phyloP scores from a whole-genome alignment of 225 moss, liverwort and hornwort genomes.

The Sphagnum contortum region DNA sequence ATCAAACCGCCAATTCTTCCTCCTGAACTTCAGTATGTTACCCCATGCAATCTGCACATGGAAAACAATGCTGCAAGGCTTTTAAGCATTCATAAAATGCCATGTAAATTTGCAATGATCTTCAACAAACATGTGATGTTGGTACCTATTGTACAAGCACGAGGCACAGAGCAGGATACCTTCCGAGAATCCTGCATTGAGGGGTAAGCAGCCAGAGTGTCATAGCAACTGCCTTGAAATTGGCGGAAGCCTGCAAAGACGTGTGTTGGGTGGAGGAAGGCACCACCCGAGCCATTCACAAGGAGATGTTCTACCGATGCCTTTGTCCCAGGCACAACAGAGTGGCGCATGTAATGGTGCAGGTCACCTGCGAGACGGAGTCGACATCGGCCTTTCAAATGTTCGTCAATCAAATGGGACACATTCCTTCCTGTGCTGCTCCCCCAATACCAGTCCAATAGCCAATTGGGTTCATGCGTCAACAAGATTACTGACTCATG shows the following conservation, averaged over 20 bases:
- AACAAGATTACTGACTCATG: slow-evolving; percentile 44
- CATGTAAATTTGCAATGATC: too few relatives aligned
- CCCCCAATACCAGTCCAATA: slow-evolving; percentile 57
- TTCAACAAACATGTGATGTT: too few relatives aligned
- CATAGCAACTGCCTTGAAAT: slow-evolving; percentile 28
- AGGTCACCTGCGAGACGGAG: slow-evolving; percentile 47
- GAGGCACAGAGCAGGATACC: slow-evolving; percentile 14
- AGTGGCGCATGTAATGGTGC: slow-evolving; percentile 54
- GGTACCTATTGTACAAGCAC: too few relatives aligned
- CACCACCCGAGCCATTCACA: slow-evolving; percentile 53
- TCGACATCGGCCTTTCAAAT: slow-evolving; percentile 34
- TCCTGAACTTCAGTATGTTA: slow-evolving; percentile 43
- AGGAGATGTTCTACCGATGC: slow-evolving; percentile 23
- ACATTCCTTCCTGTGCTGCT: slow-evolving; percentile 35
- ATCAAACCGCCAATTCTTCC: slow-evolving; percentile 59
- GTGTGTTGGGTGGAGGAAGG: slow-evolving; percentile 54
- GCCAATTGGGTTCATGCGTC: slow-evolving; percentile 61
- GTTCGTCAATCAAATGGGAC: slow-evolving; percentile 27
- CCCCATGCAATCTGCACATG: slow-evolving; percentile 35
- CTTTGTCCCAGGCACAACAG: slow-evolving; percentile 3
- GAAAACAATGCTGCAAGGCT: background rate
- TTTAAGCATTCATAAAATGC: too few relatives aligned
- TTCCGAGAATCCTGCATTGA: slow-evolving; percentile 21
- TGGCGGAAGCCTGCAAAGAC: slow-evolving; percentile 35
- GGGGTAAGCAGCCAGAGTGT: slow-evolving; percentile 28